Evolutionary conservation across 2,329 filamentous ascomycete species (phyloP), one percentile per base, ranked within the genome.

Genomic region (Ascochyta clinopodiicola): DNA sequence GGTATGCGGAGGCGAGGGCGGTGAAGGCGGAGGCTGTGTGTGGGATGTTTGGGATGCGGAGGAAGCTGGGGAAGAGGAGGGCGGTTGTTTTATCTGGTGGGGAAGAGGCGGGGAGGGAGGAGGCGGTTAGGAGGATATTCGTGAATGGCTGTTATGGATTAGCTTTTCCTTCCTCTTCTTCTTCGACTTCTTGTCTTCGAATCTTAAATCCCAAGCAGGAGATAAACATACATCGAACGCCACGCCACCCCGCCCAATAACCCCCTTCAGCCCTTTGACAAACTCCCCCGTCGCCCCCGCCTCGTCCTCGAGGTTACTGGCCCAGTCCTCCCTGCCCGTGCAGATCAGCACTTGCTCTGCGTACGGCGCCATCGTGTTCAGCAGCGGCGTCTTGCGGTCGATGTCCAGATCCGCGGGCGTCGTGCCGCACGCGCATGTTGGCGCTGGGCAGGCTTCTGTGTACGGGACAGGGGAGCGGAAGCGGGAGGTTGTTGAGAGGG

Each of bases 281-380:
- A 93, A 81, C 13, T 75, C 76, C 24, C 79, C 72, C 4, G 67
- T 72, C 2, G 77, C 72, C 31, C 76, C 72, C 15, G 88, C 85
- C 56, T 96, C 92, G 40, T 96, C 88, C 72, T 96, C 92, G 59
- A 97, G 96, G 53, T 86, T 85, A 69, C 89, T 93, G 25, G 82
- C 80, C 93, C 93, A 97, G 77, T 96, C 90, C 27, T 82, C 78
- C 57, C 86, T 85, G 4, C 91, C 92, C 0, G 92, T 96, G 59
- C 89, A 93, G 13, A 97, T 82, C 9, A 98, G 76, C 3, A 97
- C 84, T 65, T 97, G 92, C 75, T 96, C 88, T 1, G 87, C 82
- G 72, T 96, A 96, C 1, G 83, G 80, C 2, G 89, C 82, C 77
- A 96, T 93, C 6, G 89, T 88, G 12, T 90, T 90, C 69, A 90